Evolutionary conservation across 768 basidiomycete genomes (phyloP), one percentile per base, ranked within the genome.

Genomic region (Mycena belliarum): DNA sequence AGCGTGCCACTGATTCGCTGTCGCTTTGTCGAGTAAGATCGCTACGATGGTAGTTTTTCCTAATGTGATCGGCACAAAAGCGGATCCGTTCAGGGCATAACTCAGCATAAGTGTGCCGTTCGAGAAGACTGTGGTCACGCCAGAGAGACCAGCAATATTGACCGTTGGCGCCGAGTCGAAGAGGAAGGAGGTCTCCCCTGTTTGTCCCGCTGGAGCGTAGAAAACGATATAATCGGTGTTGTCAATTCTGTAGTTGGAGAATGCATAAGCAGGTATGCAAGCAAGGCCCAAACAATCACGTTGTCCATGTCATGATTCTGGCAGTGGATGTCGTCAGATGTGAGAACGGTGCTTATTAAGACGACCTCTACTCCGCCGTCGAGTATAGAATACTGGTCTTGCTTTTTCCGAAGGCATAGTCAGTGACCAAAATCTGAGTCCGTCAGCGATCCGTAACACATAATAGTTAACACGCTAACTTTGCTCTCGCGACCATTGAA

Each of bases 231-330:
- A 79, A 59, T 82, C 80, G 4, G 65, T 71, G 5, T 49, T 57
- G 40, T 69, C 79, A 42, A 82, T 74, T 2, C 79, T 81, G 50
- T 7, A n/a, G 18, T 15, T 46, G 8, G 16, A 46, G 24, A 56
- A 45, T 42, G 15, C 59, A 37, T 16, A 49, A 29, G 37, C 20
- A n/a, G 18, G 20, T 26, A n/a, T 18, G 18, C 42, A 11, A 43
- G 26, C 21, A n/a, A 21, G n/a, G n/a, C n/a, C n/a, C n/a, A n/a
- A n/a, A 23, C 1, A 61, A 77, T 64, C 53, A 76, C 80, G 79
- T 81, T n/a, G 79, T 76, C 80, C 80, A 82, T 14, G 81, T 81
- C 76, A 80, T 75, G 44, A 82, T 76, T 55, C 81, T 82, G 49
- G 21, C n/a, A n/a, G n/a, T n/a, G n/a, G n/a, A 23, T 53, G 5